phyloP scores from a whole-genome alignment of 2,329 filamentous ascomycete species.

The Cladosporium sp. region DNA sequence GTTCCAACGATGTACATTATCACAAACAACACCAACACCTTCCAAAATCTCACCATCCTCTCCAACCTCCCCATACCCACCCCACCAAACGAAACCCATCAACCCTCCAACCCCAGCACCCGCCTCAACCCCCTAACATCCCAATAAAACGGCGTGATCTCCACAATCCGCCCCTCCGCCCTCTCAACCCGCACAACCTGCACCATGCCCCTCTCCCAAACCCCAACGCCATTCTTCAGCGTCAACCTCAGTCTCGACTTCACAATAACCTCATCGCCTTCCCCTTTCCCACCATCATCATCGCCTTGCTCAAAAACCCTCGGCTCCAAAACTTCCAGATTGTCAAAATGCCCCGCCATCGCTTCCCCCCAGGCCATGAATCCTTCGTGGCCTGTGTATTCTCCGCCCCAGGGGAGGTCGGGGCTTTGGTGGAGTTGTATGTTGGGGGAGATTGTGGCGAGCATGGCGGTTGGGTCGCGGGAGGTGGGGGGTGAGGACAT shows the following conservation, averaged over 20 bases:
- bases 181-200: slow-evolving; percentile 32
- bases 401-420: slow-evolving; percentile 33
- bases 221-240: slow-evolving; percentile 28
- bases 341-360: slow-evolving; percentile 26
- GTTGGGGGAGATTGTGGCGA: slow-evolving; percentile 24
- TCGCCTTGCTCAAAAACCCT: slow-evolving; percentile 30
- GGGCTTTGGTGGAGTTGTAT: slow-evolving; percentile 30
- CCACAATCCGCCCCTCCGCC: slow-evolving; percentile 28
- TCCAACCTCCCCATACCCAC: no score
- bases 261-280: slow-evolving; percentile 25
- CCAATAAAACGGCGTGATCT: slow-evolving; percentile 35
- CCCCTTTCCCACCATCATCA: background rate
- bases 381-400: slow-evolving; percentile 27
- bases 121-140: slow-evolving; percentile 26
- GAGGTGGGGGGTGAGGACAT: slow-evolving; percentile 28
- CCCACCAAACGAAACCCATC: no score
- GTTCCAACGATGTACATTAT: no score
- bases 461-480: slow-evolving; percentile 31
- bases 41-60: no score
- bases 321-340: slow-evolving; percentile 28
- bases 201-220: slow-evolving; percentile 26
- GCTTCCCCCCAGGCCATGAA: slow-evolving; percentile 28
- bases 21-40: no score
- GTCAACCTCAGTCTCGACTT: slow-evolving; percentile 25
- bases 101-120: slow-evolving; percentile 6